A percentile compares a stretch with the other conserved stretches of the same genome.
These are phyloP conservation scores for Phytophthora ohioensis DNA, from an alignment of 352 stramenopile genomes.

Conservation along the genomic window DNA sequence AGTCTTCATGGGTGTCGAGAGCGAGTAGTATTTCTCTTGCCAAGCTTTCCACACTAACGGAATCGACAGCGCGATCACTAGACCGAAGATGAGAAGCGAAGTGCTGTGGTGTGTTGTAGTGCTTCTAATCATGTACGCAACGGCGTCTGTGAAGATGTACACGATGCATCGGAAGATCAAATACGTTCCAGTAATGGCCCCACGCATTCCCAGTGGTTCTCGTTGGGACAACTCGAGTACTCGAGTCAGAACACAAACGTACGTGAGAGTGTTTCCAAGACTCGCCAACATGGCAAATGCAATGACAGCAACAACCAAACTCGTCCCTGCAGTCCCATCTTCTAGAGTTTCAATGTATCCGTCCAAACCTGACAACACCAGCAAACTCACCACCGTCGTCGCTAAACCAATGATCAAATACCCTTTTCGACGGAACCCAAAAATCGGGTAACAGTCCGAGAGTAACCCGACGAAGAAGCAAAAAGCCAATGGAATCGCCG, in stretches of 20 bases:
- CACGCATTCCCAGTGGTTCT: constrained; percentile 45
- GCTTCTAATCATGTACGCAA: constrained; percentile 15
- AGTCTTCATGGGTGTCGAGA: constrained; percentile 44
- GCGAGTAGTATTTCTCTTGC: constrained; percentile 47
- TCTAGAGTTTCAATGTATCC: constrained; percentile 28
- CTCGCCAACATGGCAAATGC: constrained; percentile 34
- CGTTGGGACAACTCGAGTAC: constrained; percentile 56
- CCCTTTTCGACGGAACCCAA: constrained; percentile 79
- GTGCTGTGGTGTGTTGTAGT: constrained; percentile 13
- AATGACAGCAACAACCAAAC: constrained; percentile 33
- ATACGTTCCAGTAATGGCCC: constrained; percentile 53
- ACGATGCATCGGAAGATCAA: constrained; percentile 44
- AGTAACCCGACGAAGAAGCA: constrained; percentile 88
- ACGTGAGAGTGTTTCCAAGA: constrained; percentile 47
- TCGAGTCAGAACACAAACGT: constrained; percentile 49
- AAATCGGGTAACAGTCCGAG: constrained; percentile 81
- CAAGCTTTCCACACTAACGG: constrained; percentile 43
- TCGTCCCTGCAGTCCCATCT: constrained; percentile 3
- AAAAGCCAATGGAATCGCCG: constrained; percentile 68
- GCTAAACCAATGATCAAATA: constrained; percentile 78
- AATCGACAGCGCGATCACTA: constrained; percentile 34
- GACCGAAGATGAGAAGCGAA: constrained; percentile 32
- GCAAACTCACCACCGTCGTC: constrained; percentile 37
- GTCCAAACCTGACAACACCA: constrained; percentile 41
- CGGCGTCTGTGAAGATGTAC: constrained; percentile 25